Evolutionary conservation across 331 rosid genomes (phyloP).

Genomic region (Pyracantha coccinea): DNA sequence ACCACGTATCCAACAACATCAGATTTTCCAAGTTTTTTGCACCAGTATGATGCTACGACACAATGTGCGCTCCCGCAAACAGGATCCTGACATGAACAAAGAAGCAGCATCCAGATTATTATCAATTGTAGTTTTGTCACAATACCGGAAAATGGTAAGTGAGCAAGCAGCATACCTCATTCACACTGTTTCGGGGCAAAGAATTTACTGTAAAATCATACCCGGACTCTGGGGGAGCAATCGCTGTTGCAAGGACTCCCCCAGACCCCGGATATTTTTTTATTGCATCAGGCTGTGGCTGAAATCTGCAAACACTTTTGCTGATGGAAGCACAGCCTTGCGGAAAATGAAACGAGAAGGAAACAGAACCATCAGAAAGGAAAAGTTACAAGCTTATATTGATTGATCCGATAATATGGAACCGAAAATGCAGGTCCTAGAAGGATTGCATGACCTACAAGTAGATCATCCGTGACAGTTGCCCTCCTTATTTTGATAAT

Average conservation of each 20-base stretch:
- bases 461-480: conserved; percentile 18
- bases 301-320: conserved; percentile 39
- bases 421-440: conserved; percentile 19
- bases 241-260: conserved; percentile 52
- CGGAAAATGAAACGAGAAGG: conserved; percentile 5
- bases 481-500: conserved; percentile 42
- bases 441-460: conserved; percentile 35
- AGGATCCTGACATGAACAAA: conserved; percentile 40
- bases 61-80: conserved; percentile 80
- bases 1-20: conserved; percentile 70
- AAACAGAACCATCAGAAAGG: not conserved
- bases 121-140: not conserved
- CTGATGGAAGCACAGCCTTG: conserved; percentile 56
- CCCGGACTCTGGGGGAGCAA: conserved; percentile 46
- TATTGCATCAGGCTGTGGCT: conserved; percentile 50
- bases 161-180: conserved; percentile 40
- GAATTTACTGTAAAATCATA: conserved; percentile 55
- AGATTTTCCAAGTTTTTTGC: conserved; percentile 60
- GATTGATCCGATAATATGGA: not conserved
- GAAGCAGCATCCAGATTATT: not conserved
- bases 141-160: not conserved
- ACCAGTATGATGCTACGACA: conserved; percentile 61
- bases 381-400: not conserved
- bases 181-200: conserved; percentile 45
- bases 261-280: conserved; percentile 36